These are phyloP conservation scores for Beauveria sp. DNA, from an alignment of 2,329 filamentous ascomycete genomes.

Conservation along the genomic window DNA sequence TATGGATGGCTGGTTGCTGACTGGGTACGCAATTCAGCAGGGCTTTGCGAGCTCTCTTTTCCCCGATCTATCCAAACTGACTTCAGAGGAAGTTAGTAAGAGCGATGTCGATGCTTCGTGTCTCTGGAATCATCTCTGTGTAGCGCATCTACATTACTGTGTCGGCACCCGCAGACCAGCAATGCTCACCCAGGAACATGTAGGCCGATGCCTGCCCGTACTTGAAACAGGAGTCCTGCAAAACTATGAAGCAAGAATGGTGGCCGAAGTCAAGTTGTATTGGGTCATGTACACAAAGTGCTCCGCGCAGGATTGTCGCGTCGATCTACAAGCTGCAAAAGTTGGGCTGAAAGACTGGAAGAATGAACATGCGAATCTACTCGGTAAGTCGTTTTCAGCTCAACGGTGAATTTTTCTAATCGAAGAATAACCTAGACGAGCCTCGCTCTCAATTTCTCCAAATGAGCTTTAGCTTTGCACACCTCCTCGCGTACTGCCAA, in stretches of 20 bases:
- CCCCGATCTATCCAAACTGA: no score
- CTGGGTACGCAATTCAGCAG: slow-evolving; percentile 20
- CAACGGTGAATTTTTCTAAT: no score
- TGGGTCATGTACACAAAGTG: slow-evolving; percentile 22
- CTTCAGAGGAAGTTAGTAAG: no score
- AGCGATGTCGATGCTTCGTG: slow-evolving; percentile 15
- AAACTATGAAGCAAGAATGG: slow-evolving; percentile 23
- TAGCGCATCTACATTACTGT: slow-evolving; percentile 23
- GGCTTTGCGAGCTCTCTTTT: slow-evolving; percentile 16
- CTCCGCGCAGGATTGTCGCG: not conserved
- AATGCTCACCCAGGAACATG: slow-evolving; percentile 15
- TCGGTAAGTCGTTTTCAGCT: not conserved
- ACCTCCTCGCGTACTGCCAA: slow-evolving; percentile 19
- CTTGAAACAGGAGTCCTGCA: slow-evolving; percentile 8
- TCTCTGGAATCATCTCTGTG: slow-evolving; percentile 22
- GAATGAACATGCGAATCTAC: slow-evolving; percentile 17
- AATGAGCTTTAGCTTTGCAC: slow-evolving; percentile 23
- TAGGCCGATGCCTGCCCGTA: slow-evolving; percentile 17
- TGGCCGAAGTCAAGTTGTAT: slow-evolving; percentile 21
- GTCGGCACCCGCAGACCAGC: slow-evolving; percentile 20
- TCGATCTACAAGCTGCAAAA: slow-evolving; percentile 12
- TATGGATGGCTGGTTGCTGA: slow-evolving; percentile 22
- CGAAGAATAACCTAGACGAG: slow-evolving; percentile 10
- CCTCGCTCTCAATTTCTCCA: slow-evolving; percentile 23
- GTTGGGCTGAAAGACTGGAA: slow-evolving; percentile 17